Evolutionary conservation across 805 yeast species (phyloP).

Genomic region (Lachancea fermentati): DNA sequence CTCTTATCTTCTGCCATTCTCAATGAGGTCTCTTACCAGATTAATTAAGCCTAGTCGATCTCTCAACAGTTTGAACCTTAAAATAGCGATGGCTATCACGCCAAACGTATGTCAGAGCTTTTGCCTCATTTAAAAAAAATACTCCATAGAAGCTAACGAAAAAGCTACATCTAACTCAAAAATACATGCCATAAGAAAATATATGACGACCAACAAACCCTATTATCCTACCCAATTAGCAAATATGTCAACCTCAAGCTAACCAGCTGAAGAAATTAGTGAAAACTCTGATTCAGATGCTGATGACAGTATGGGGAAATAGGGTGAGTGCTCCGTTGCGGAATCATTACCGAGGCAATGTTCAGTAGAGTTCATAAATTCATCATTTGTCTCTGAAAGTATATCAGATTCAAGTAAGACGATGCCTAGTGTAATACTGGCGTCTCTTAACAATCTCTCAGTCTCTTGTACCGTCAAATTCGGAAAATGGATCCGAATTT

Average conservation of each 20-base stretch:
- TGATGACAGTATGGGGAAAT: background rate
- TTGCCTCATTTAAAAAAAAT: too few species aligned
- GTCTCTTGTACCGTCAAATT: constrained; percentile 58
- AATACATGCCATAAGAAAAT: background rate
- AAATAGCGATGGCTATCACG: background rate
- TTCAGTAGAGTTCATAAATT: background rate
- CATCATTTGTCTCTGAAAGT: background rate
- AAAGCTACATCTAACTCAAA: background rate
- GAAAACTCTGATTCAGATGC: constrained; percentile 1
- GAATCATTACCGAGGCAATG: constrained; percentile 1
- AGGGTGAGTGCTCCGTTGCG: background rate
- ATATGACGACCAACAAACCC: background rate
- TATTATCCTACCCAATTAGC: background rate
- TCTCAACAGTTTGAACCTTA: background rate
- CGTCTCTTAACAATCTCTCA: constrained; percentile 50
- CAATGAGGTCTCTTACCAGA: background rate
- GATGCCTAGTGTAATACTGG: constrained; percentile 53
- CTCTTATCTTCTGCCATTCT: background rate
- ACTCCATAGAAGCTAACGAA: too few species aligned
- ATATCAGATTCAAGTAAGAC: constrained; percentile 36
- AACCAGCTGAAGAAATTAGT: background rate
- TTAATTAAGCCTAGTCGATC: background rate
- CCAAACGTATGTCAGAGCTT: background rate
- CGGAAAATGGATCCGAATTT: constrained; percentile 61
- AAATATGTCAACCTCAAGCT: background rate